phyloP scores from a whole-genome alignment of 768 basidiomycete genomes.

The Tricholomella constricta region DNA sequence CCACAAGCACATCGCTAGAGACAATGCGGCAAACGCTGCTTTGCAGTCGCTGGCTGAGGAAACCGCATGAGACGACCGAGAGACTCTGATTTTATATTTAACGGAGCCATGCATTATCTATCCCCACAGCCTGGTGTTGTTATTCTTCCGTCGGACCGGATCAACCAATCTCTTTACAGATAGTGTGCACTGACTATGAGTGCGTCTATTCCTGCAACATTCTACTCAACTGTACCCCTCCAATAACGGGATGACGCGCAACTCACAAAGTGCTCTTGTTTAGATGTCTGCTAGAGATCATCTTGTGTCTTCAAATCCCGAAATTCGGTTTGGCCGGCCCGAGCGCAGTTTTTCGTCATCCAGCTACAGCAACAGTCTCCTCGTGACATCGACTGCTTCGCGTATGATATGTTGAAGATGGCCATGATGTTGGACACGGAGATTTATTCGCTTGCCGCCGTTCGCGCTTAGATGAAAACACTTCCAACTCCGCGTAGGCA shows the following conservation, averaged over 20 bases:
- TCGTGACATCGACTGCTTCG: conserved; percentile 11
- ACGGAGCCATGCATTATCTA: conserved; percentile 1
- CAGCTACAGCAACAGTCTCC: conserved; percentile 2
- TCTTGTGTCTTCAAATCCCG: conserved; percentile 2
- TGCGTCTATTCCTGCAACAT: neutral
- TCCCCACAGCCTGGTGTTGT: neutral
- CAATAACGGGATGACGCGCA: conserved; percentile 4
- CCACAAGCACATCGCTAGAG: conserved; percentile 52
- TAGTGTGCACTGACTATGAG: neutral
- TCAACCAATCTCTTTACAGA: neutral
- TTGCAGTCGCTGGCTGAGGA: conserved; percentile 36
- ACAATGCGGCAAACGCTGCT: conserved; percentile 49
- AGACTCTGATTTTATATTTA: neutral
- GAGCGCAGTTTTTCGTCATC: conserved; percentile 13
- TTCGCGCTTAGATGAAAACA: neutral
- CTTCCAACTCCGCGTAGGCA: conserved; percentile 9
- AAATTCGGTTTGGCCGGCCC: conserved; percentile 14
- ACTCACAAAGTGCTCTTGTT: conserved; percentile 13
- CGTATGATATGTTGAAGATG: conserved; percentile 3
- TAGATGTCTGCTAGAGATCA: conserved; percentile 11
- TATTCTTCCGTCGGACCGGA: neutral
- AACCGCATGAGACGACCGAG: conserved; percentile 1
- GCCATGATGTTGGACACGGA: conserved; percentile 4
- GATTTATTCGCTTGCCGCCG: conserved; percentile 10
- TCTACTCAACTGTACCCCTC: neutral